Percentiles rank a stretch among this genome's conserved stretches.
phyloP scores from a whole-genome alignment of 2,329 filamentous ascomycete species.

The Talaromyces funiculosus region DNA sequence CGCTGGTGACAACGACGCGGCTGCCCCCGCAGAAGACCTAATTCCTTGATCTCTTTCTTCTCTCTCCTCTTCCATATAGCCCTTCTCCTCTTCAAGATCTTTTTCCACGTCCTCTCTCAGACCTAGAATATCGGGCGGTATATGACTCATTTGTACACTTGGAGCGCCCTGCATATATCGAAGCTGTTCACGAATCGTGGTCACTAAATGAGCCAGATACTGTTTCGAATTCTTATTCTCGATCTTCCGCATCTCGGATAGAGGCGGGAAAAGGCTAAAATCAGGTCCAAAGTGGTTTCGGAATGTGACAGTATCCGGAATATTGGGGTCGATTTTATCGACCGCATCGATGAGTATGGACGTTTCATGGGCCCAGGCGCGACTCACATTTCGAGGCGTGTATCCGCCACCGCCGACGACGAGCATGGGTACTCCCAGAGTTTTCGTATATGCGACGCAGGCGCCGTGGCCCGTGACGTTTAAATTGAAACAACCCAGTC shows the following conservation, averaged over 20 bases:
- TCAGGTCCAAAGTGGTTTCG: conserved; percentile 83
- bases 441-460: conserved; percentile 86
- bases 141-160: conserved; percentile 75
- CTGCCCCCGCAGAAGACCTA: not conserved
- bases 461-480: conserved; percentile 91
- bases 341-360: conserved; percentile 76
- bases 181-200: conserved; percentile 77
- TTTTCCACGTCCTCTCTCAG: conserved; percentile 45
- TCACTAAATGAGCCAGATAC: conserved; percentile 68
- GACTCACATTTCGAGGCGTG: conserved; percentile 91
- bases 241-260: conserved; percentile 63
- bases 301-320: conserved; percentile 78
- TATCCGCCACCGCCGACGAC: conserved; percentile 94
- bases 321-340: conserved; percentile 62
- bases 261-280: conserved; percentile 78
- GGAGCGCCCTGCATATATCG: conserved; percentile 79
- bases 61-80: conserved; percentile 32
- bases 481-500: conserved; percentile 91
- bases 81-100: conserved; percentile 41
- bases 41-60: conserved; percentile 35
- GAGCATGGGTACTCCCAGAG: conserved; percentile 71
- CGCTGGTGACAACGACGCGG: not conserved
- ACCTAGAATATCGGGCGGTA: conserved; percentile 69
- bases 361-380: conserved; percentile 96
- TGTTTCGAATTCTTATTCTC: conserved; percentile 76